phyloP scores from a whole-genome alignment of 2,329 filamentous ascomycete genomes.

The Hypomyces rosellus region DNA sequence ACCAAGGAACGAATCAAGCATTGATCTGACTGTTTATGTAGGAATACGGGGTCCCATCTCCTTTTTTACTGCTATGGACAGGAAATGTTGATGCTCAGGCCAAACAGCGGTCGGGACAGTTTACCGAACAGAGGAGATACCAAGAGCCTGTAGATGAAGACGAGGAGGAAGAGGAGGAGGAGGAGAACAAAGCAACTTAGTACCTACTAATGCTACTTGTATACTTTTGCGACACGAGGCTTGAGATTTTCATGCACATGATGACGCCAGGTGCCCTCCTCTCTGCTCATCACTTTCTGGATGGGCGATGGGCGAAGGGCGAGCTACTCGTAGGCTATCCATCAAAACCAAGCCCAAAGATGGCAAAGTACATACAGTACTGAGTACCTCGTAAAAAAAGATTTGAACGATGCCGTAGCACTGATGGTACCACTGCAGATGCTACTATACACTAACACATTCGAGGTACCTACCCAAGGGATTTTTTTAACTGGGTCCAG shows the following conservation, averaged over 20 bases:
- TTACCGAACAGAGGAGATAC: not conserved
- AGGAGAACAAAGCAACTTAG: not conserved
- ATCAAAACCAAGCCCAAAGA: not conserved
- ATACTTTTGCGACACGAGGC: not conserved
- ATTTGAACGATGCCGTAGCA: slow-evolving; percentile 1
- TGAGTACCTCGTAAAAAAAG: slow-evolving; percentile 1
- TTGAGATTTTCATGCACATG: not conserved
- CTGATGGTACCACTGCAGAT: too few relatives aligned
- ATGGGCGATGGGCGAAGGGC: too few relatives aligned
- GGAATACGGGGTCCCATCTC: not conserved
- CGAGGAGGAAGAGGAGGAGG: not conserved
- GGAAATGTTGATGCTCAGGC: not conserved
- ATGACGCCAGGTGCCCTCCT: not conserved
- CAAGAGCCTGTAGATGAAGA: not conserved
- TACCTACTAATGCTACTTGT: too few relatives aligned
- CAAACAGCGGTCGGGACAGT: not conserved
- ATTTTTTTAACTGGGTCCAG: not conserved
- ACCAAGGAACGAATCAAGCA: too few relatives aligned
- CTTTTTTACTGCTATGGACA: not conserved
- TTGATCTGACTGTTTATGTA: not conserved
- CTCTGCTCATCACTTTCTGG: not conserved
- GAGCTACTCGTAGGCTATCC: not conserved
- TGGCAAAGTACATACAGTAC: too few relatives aligned
- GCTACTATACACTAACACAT: slow-evolving; percentile 1
- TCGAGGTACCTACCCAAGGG: slow-evolving; percentile 1